phyloP scores from a whole-genome alignment of 2,329 filamentous ascomycete genomes.

The Penicillium palitans region DNA sequence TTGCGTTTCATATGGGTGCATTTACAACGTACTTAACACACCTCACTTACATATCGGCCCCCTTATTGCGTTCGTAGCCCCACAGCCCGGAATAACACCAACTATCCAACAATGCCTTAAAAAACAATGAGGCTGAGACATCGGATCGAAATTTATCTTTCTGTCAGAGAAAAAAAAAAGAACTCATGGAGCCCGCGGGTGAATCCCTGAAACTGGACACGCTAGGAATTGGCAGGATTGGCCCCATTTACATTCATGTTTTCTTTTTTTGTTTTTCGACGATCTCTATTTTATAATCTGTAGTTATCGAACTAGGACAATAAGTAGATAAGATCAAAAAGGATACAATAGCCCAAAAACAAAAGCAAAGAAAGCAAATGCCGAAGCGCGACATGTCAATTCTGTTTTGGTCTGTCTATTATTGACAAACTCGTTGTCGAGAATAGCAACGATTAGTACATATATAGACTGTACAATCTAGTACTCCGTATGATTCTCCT shows the following conservation, averaged over 20 bases:
- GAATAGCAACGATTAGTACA: neutral
- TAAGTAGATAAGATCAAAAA: neutral
- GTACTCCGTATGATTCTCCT: too few relatives aligned
- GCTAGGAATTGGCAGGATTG: slow-evolving; percentile 1
- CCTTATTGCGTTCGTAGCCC: neutral
- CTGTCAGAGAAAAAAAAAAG: too few relatives aligned
- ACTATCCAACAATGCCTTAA: neutral
- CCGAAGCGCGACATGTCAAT: neutral
- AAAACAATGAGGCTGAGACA: neutral
- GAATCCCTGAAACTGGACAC: neutral
- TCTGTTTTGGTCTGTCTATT: neutral
- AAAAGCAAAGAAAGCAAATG: neutral
- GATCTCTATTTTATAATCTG: neutral
- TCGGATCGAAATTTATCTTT: neutral
- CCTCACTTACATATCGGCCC: neutral
- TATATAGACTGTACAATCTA: too few relatives aligned
- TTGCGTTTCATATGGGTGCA: neutral
- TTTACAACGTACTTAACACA: neutral
- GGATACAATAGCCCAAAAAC: neutral
- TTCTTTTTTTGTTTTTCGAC: neutral
- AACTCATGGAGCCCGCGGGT: neutral
- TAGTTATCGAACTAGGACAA: neutral
- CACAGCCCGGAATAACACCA: neutral
- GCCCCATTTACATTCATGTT: neutral
- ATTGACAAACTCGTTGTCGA: neutral